Base-by-base conservation (phyloP, 495 filamentous ascomycete genomes). In the Podospora comata region DNA sequence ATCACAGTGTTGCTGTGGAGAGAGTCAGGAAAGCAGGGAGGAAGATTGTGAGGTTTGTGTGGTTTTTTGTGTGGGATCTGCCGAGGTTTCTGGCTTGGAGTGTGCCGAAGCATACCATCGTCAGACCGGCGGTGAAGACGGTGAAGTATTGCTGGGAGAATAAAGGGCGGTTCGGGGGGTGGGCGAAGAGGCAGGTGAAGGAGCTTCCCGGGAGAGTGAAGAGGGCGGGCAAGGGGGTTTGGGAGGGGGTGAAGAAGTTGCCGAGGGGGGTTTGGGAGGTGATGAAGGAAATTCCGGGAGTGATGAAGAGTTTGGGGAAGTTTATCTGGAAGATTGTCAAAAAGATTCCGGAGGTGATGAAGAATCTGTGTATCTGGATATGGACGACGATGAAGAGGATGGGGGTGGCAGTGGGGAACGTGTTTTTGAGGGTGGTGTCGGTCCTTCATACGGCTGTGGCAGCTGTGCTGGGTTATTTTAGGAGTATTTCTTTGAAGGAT, bases 401-500 rank as follows among this genome's bases (percentile, higher is more conserved):
- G 4, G 78, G 75, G 2, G 48, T 27, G 9, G 78, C 74, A 0
- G 64, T 80, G 4, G 73, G 55, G 15, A 20, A 72, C 26, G 69
- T 77, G 2, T 63, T 80, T 58, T 28, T 73, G 57, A 67, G 66
- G 48, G 28, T 77, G 5, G 61, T 78, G 4, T 76, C 80, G 16
- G 72, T 74, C 4, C 6, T 82, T 5, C 80, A 82, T 18, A 82
- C 81, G 5, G 70, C 73, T 4, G 57, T 79, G 4, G 63, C 70
- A 53, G 80, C 78, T 1, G 60, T 81, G 26, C 27, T 76, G 54
- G 71, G 67, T 34, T 79, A 79, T 68, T 82, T 83, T 70, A 65
- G 75, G 56, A 60, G 39, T 4, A 75, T 81, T 65, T 80, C 79
- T 19, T 70, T 81, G 55, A 72, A 70, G 63, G 77, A 82, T 63